Percentiles rank a stretch among this genome's conserved stretches.
Conservation (phyloP, 2,329 filamentous ascomycete species). For the Fusarium sp. region DNA sequence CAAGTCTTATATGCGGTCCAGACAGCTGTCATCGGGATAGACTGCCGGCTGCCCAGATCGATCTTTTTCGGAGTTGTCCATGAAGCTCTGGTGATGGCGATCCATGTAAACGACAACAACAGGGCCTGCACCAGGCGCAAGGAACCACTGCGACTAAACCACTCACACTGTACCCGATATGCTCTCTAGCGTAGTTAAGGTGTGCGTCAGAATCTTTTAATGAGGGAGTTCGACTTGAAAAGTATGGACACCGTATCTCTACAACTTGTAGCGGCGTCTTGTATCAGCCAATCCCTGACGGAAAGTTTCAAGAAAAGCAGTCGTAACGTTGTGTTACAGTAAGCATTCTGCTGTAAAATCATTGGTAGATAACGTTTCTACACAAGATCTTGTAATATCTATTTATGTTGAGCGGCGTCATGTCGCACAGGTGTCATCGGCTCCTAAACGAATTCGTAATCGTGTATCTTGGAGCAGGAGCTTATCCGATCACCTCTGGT, state of each 20-base stretch:
- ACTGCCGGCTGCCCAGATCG: background rate
- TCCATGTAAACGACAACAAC: background rate
- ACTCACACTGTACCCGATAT: background rate
- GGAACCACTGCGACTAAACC: background rate
- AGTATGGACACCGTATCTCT: conserved; percentile 6
- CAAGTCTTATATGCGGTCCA: background rate
- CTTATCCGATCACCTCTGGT: conserved; percentile 17
- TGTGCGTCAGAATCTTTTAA: background rate
- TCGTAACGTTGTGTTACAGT: conserved; percentile 1
- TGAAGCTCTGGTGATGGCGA: background rate
- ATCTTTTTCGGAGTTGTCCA: no score
- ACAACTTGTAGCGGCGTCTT: background rate
- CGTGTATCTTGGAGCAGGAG: conserved; percentile 13
- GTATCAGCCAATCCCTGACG: conserved; percentile 11
- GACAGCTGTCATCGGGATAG: background rate
- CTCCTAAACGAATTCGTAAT: conserved; percentile 26
- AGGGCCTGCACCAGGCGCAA: background rate
- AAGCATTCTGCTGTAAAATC: conserved; percentile 5
- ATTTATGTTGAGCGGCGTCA: conserved; percentile 40
- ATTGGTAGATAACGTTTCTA: conserved; percentile 18
- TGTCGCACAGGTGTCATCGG: conserved; percentile 6
- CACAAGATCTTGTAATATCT: conserved; percentile 4
- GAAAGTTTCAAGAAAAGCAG: conserved; percentile 21
- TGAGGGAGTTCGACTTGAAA: background rate
- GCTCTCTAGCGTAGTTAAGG: background rate